Evolutionary conservation across 768 basidiomycete species (phyloP).

Genomic region (Lentinula edodes): DNA sequence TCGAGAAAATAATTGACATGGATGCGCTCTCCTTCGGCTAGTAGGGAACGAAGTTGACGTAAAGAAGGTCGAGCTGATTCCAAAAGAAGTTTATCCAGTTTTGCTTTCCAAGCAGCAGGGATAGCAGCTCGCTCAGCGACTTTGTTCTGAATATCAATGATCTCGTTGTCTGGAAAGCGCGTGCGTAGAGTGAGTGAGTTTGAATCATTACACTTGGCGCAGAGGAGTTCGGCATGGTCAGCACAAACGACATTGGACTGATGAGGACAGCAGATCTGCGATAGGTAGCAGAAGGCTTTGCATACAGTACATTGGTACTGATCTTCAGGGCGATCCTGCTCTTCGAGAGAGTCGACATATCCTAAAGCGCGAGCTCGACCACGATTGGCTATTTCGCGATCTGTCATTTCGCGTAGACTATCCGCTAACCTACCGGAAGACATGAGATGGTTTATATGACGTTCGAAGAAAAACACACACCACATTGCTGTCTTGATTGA

Average conservation of each 20-base stretch:
- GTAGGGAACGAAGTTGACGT: conserved; percentile 72
- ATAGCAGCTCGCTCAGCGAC: conserved; percentile 68
- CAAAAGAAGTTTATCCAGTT: conserved; percentile 58
- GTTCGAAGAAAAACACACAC: conserved; percentile 37
- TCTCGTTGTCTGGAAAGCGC: conserved; percentile 75
- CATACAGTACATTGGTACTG: conserved; percentile 93
- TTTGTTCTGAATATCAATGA: conserved; percentile 59
- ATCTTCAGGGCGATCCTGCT: conserved; percentile 82
- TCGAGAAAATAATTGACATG: conserved; percentile 52
- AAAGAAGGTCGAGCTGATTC: conserved; percentile 71
- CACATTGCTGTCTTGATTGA: conserved; percentile 91
- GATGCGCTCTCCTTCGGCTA: conserved; percentile 87
- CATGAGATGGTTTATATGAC: background rate
- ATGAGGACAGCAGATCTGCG: conserved; percentile 83
- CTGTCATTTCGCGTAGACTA: conserved; percentile 83
- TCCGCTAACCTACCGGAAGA: conserved; percentile 65
- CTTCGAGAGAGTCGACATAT: conserved; percentile 67
- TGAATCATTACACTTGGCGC: conserved; percentile 49
- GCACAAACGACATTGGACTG: conserved; percentile 77
- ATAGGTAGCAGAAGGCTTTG: conserved; percentile 93
- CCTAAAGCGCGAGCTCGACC: conserved; percentile 51
- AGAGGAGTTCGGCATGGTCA: conserved; percentile 77
- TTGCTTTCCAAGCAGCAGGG: conserved; percentile 71
- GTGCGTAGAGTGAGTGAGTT: conserved; percentile 61
- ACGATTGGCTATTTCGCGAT: conserved; percentile 72